Percentiles rank a stretch among this genome's conserved stretches.
These are phyloP conservation scores for Phytophthora kernoviae DNA, from an alignment of 352 stramenopile species.

Conservation along the genomic window DNA sequence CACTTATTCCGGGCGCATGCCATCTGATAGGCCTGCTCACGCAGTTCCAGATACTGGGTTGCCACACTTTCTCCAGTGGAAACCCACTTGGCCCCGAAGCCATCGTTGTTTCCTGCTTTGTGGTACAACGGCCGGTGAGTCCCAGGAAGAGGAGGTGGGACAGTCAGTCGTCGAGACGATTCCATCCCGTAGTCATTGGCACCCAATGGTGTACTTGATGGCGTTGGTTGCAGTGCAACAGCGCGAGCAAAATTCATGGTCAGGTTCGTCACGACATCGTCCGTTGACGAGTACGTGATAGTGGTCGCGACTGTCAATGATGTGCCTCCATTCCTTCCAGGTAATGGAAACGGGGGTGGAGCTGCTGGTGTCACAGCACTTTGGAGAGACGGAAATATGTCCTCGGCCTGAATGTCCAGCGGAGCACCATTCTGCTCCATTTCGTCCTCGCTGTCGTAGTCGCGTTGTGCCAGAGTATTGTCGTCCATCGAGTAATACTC, in stretches of 20 bases:
- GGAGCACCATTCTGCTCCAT: slow-evolving; percentile 41
- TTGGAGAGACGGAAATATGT: slow-evolving; percentile 82
- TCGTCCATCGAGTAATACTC: slow-evolving; percentile 75
- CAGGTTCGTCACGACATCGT: slow-evolving; percentile 38
- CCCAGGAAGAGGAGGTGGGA: slow-evolving; percentile 15
- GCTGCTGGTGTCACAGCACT: slow-evolving; percentile 24
- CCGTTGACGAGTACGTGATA: slow-evolving; percentile 25
- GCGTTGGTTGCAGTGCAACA: slow-evolving; percentile 59
- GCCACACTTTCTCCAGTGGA: slow-evolving; percentile 60
- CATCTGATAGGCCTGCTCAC: slow-evolving; percentile 80
- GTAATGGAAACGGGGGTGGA: slow-evolving; percentile 13
- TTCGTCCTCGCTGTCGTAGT: slow-evolving; percentile 85
- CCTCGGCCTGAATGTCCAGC: slow-evolving; percentile 72
- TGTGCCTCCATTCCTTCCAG: slow-evolving; percentile 6
- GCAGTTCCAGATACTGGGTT: slow-evolving; percentile 76
- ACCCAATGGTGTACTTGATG: background rate
- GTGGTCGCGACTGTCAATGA: slow-evolving; percentile 8
- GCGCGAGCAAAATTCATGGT: slow-evolving; percentile 84
- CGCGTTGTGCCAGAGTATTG: slow-evolving; percentile 38
- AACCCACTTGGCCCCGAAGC: slow-evolving; percentile 60
- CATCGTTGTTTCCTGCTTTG: slow-evolving; percentile 46
- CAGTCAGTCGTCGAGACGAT: slow-evolving; percentile 14
- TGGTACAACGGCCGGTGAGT: slow-evolving; percentile 57
- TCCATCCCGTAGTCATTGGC: slow-evolving; percentile 24
- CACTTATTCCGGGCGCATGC: slow-evolving; percentile 86